phyloP scores from a whole-genome alignment of 2,329 filamentous ascomycete species.

The Penicillium nordicum region DNA sequence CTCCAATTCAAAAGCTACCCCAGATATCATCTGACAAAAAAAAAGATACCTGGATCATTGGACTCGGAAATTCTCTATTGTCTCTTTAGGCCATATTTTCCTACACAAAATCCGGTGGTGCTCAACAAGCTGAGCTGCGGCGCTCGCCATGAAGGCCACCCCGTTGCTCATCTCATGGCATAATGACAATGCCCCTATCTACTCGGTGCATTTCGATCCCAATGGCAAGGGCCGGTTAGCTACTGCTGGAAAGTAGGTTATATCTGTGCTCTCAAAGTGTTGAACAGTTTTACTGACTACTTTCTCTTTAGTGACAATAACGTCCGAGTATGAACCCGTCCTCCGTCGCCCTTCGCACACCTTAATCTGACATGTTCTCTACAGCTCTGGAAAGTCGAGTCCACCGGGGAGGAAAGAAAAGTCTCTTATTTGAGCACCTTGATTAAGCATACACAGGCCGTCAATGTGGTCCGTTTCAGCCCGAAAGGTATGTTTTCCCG shows the following conservation, averaged over 20 bases:
- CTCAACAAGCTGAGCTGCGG: conserved; percentile 26
- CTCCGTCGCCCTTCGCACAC: conserved; percentile 15
- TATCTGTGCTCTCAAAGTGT: not conserved
- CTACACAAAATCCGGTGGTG: conserved; percentile 3
- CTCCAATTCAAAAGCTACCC: conserved; percentile 5
- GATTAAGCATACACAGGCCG: conserved; percentile 89
- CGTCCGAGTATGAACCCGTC: conserved; percentile 66
- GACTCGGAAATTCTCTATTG: conserved; percentile 5
- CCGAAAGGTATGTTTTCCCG: conserved; percentile 66
- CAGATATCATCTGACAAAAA: conserved; percentile 4
- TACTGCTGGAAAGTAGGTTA: conserved; percentile 72
- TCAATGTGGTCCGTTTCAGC: conserved; percentile 96
- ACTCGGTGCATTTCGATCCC: conserved; percentile 94
- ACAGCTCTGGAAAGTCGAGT: conserved; percentile 87
- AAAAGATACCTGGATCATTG: conserved; percentile 6
- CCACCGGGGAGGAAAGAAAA: conserved; percentile 78
- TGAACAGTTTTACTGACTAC: conserved; percentile 13
- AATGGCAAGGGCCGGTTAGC: conserved; percentile 87
- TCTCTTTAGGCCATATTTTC: not conserved
- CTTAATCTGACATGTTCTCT: conserved; percentile 36
- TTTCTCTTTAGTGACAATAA: conserved; percentile 67
- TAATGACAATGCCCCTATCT: conserved; percentile 93
- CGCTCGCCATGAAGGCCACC: conserved; percentile 78
- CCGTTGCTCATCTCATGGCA: conserved; percentile 99
- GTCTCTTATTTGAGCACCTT: conserved; percentile 91